Percentiles rank a stretch among this genome's conserved stretches.
These are phyloP conservation scores for Candida tunisiensis DNA, from an alignment of 1,139 yeast genomes.

Conservation along the genomic window DNA sequence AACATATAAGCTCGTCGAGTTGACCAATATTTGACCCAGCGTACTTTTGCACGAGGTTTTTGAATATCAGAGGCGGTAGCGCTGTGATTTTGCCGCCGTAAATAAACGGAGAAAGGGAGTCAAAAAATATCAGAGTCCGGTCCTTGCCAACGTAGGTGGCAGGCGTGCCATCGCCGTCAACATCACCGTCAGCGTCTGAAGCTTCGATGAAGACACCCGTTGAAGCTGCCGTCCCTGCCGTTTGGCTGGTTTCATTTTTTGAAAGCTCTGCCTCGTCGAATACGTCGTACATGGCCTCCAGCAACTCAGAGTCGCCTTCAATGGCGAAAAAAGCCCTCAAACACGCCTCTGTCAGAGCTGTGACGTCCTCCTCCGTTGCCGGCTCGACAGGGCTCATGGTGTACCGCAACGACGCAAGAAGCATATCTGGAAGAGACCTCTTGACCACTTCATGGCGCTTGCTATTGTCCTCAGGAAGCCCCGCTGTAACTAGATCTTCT, in stretches of 20 bases:
- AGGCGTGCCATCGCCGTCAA: no score
- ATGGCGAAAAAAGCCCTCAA: no score
- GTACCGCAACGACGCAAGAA: constrained; percentile 32
- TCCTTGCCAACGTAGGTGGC: constrained; percentile 20
- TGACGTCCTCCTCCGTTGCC: no score
- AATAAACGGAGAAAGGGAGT: constrained; percentile 34
- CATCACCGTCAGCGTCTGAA: no score
- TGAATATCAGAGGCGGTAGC: constrained; percentile 48
- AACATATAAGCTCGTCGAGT: constrained; percentile 50
- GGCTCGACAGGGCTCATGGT: no score
- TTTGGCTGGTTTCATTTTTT: no score
- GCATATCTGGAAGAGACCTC: constrained; percentile 39
- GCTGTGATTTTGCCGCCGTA: constrained; percentile 26
- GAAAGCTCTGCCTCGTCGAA: no score
- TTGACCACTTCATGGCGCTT: constrained; percentile 32
- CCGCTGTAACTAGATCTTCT: constrained; percentile 27
- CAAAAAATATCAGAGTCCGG: constrained; percentile 27
- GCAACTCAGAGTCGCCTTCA: constrained; percentile 20
- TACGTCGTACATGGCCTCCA: constrained; percentile 29
- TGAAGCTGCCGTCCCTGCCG: no score
- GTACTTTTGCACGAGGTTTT: constrained; percentile 37
- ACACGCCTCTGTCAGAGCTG: no score
- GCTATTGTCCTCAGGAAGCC: constrained; percentile 33
- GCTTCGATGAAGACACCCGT: no score
- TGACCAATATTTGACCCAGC: constrained; percentile 26